Conservation (phyloP, 768 basidiomycete genomes). For the Boletus rubropictus region DNA sequence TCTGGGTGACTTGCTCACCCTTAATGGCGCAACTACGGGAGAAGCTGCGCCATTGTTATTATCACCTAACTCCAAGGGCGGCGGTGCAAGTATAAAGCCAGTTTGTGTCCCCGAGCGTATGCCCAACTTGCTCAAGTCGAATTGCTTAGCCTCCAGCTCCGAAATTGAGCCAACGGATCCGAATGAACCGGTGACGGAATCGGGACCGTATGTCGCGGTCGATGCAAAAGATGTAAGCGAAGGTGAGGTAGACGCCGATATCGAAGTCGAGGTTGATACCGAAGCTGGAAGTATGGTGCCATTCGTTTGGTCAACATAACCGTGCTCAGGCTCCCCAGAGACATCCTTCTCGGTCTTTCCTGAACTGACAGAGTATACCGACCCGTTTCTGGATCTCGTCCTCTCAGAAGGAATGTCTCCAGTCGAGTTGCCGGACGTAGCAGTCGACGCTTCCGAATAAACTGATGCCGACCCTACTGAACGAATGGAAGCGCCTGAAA, state of each 20-base stretch:
- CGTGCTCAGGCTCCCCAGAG: conserved; percentile 9
- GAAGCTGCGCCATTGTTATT: background rate
- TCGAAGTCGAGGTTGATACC: conserved; percentile 12
- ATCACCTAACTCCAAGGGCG: conserved; percentile 20
- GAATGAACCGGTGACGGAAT: conserved; percentile 8
- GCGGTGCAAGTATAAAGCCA: conserved; percentile 22
- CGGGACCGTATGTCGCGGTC: conserved; percentile 11
- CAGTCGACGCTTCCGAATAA: conserved; percentile 27
- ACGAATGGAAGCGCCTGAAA: conserved; percentile 25
- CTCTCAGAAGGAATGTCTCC: conserved; percentile 3
- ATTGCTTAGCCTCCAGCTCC: conserved; percentile 17
- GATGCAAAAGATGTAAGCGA: conserved; percentile 15
- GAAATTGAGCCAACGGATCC: conserved; percentile 20
- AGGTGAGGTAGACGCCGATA: conserved; percentile 10
- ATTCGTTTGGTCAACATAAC: conserved; percentile 3
- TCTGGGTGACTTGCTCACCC: conserved; percentile 25
- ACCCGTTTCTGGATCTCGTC: conserved; percentile 12
- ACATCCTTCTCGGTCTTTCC: conserved; percentile 17
- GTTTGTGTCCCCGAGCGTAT: conserved; percentile 1
- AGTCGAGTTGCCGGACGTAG: conserved; percentile 18
- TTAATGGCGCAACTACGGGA: conserved; percentile 20
- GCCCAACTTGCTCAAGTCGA: conserved; percentile 14
- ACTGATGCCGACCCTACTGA: conserved; percentile 25
- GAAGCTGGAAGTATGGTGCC: conserved; percentile 8
- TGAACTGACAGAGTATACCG: conserved; percentile 7